Conservation (phyloP, 116 monocot species). For the Trichopus zeylanicus region DNA sequence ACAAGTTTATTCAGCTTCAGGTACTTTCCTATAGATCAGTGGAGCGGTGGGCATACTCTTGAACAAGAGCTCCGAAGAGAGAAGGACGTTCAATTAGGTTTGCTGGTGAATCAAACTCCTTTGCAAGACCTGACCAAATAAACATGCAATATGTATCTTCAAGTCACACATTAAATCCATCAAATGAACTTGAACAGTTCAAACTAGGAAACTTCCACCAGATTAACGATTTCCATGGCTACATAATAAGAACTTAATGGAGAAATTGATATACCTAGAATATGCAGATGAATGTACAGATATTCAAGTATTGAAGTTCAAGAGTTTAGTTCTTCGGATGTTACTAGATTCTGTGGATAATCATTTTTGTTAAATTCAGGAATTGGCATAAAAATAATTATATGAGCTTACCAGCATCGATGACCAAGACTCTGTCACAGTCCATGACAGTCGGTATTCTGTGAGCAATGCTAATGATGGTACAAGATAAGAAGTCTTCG, state of each 20-base stretch:
- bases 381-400: no score
- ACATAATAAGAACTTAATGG: no score
- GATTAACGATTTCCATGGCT: no score
- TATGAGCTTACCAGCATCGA: constrained; percentile 63
- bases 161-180: neutral
- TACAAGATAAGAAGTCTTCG: constrained; percentile 59
- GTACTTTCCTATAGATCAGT: constrained; percentile 39
- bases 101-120: constrained; percentile 76
- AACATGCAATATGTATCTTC: neutral
- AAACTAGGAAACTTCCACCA: no score
- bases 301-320: neutral
- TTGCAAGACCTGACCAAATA: constrained; percentile 60
- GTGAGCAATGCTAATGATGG: constrained; percentile 79
- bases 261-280: no score
- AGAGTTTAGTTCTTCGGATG: neutral
- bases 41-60: constrained; percentile 94
- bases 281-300: no score
- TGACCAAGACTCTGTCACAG: constrained; percentile 61
- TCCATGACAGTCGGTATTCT: constrained; percentile 86
- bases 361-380: no score
- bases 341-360: no score
- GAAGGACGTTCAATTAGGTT: constrained; percentile 74
- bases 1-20: no score
- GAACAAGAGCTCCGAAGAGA: constrained; percentile 85
- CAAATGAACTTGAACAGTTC: no score